Evolutionary conservation across 1,139 yeast genomes (phyloP), one percentile per base, ranked within the genome.

Genomic region (Pichia sp.): DNA sequence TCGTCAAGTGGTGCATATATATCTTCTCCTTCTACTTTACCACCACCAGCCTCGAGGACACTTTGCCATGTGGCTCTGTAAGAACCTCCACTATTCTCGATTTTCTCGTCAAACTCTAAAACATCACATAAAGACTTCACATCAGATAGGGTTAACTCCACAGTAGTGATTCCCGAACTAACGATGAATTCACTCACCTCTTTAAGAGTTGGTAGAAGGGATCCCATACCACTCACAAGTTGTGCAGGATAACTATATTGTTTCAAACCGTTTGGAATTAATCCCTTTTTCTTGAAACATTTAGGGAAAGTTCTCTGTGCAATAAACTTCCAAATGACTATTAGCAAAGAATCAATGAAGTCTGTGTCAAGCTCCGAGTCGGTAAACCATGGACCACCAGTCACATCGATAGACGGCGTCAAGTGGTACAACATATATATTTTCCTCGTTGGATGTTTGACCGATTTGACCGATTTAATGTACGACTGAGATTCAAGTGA

Each of bases 351-450:
- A 62, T 90, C 95, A 57, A 93, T 92, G 67, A 93, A 93, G 68
- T 92, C 99, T 3, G 92, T 85, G 67, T 93, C 99, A 58, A 93
- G 77, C 69, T 93, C 99, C 38, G 92, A 84, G 68, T 95, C 99
- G 0, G 98, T 90, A 70, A 92, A 95, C 99, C 99, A 93, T 2
- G 99, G 99, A 1, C 99, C 99, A 59, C 99, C 99, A 0, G 99
- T 93, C 46, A 93, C 95, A 63, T 92, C 98, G 42, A 89, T 84
- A 4, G 96, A 86, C 8, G 99, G 99, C 68, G 90, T 96, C 62
- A 95, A 73, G 65, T 90, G 86, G 68, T 90, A 92, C 58, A 95
- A 77, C 98, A 93, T 93, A 71, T 90, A 95, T 45, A 93, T 93
- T 69, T 93, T 95, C 62, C 99, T 79, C 3, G 98, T 93, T n/a